These are phyloP conservation scores for Trichoderma brevicompactum DNA, from an alignment of 2,329 filamentous ascomycete species.

Conservation along the genomic window DNA sequence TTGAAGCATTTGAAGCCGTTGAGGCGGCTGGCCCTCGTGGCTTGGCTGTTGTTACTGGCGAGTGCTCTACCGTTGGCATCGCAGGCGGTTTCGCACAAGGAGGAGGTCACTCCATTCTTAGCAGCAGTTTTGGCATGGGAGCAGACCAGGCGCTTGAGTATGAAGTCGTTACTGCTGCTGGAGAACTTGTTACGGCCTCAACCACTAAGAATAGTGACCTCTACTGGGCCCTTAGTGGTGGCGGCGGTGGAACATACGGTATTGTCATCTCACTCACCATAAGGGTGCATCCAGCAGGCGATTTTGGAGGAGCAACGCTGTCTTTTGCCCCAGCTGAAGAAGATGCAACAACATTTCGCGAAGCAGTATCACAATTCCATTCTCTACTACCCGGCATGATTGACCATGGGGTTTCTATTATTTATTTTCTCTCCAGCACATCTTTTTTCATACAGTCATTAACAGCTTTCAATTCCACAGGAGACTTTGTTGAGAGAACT, in stretches of 20 bases:
- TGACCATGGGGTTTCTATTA: constrained; percentile 52
- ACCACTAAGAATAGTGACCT: constrained; percentile 50
- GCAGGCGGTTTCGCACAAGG: constrained; percentile 65
- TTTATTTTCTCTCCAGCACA: constrained; percentile 48
- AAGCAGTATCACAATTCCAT: constrained; percentile 34
- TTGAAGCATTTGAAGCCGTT: constrained; percentile 54
- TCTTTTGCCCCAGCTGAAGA: background rate
- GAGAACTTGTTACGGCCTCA: constrained; percentile 52
- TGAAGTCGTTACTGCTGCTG: constrained; percentile 58
- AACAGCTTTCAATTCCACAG: constrained; percentile 50
- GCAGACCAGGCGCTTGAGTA: constrained; percentile 62
- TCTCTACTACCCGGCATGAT: constrained; percentile 43
- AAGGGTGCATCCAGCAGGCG: constrained; percentile 39
- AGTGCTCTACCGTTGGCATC: constrained; percentile 59
- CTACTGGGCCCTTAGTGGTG: constrained; percentile 64
- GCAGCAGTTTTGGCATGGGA: constrained; percentile 57
- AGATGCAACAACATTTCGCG: background rate
- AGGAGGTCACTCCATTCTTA: constrained; percentile 60
- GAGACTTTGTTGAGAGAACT: constrained; percentile 42
- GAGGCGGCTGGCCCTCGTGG: constrained; percentile 51
- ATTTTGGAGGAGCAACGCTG: constrained; percentile 40
- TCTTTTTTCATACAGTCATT: constrained; percentile 50
- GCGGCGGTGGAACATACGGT: constrained; percentile 53
- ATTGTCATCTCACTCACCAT: constrained; percentile 47
- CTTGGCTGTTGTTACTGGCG: constrained; percentile 58